A percentile compares a stretch with the other conserved stretches of the same genome.
Evolutionary conservation across 495 filamentous ascomycete species (phyloP).

Genomic region (Evernia prunastri): DNA sequence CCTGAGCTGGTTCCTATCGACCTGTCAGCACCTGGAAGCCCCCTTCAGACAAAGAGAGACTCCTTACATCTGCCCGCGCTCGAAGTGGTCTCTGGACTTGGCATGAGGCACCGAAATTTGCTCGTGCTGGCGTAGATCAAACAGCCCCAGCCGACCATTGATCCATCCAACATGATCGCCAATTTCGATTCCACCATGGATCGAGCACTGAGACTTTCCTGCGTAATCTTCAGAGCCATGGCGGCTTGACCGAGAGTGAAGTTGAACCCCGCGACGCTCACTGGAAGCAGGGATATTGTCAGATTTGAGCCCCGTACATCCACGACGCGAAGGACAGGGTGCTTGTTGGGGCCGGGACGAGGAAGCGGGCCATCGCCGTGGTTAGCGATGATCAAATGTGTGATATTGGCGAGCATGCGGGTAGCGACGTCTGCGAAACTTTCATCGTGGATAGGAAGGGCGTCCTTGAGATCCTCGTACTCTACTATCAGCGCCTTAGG

Average conservation of each 20-base stretch:
- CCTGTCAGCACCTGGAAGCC: background rate
- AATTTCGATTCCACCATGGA: background rate
- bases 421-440: background rate
- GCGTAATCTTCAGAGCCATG: background rate
- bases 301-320: background rate
- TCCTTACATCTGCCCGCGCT: background rate
- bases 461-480: background rate
- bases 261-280: background rate
- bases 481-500: background rate
- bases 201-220: background rate
- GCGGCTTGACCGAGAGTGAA: conserved; percentile 4
- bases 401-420: background rate
- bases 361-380: background rate
- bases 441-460: background rate
- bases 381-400: background rate
- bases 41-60: background rate
- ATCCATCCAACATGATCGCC: background rate
- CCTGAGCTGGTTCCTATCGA: background rate
- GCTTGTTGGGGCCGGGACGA: background rate
- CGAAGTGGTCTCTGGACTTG: no score
- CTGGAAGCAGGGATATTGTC: background rate
- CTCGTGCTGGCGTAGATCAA: background rate
- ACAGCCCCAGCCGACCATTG: background rate
- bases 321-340: background rate
- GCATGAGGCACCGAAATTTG: background rate